Conservation (phyloP, 306 rosid species). For the Sophora flavescens region DNA sequence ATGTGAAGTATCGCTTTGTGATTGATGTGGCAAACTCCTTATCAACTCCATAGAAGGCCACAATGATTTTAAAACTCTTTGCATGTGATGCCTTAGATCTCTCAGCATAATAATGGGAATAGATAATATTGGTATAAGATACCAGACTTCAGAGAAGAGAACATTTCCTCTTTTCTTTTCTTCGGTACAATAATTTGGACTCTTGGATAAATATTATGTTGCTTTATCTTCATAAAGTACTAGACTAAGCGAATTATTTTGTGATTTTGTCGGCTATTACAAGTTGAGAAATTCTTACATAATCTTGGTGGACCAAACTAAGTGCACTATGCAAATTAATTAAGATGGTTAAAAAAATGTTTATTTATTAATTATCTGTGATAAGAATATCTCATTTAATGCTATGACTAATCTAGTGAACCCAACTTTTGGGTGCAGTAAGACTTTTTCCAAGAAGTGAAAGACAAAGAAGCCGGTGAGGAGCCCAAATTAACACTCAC, state of each 20-base stretch:
- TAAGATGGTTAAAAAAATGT: no score
- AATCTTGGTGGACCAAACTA: no score
- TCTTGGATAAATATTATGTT: slow-evolving; percentile 1
- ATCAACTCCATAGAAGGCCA: slow-evolving; percentile 36
- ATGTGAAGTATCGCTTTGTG: slow-evolving; percentile 87
- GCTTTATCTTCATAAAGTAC: neutral
- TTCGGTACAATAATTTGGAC: neutral
- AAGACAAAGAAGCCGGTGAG: no score
- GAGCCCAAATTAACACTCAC: no score
- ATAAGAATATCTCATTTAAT: no score
- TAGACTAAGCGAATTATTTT: neutral
- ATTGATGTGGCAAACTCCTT: slow-evolving; percentile 81
- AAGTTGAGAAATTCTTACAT: no score
- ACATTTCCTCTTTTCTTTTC: neutral
- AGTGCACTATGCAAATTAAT: no score
- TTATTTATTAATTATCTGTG: no score
- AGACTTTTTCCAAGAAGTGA: no score
- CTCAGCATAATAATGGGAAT: slow-evolving; percentile 8
- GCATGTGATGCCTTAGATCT: neutral
- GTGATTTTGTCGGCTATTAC: neutral
- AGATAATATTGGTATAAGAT: neutral
- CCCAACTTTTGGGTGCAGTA: no score
- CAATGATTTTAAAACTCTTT: neutral
- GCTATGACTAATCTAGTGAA: no score
- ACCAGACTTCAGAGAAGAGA: neutral